Evolutionary conservation across 495 filamentous ascomycete genomes (phyloP).

Genomic region (Tuber indicum): DNA sequence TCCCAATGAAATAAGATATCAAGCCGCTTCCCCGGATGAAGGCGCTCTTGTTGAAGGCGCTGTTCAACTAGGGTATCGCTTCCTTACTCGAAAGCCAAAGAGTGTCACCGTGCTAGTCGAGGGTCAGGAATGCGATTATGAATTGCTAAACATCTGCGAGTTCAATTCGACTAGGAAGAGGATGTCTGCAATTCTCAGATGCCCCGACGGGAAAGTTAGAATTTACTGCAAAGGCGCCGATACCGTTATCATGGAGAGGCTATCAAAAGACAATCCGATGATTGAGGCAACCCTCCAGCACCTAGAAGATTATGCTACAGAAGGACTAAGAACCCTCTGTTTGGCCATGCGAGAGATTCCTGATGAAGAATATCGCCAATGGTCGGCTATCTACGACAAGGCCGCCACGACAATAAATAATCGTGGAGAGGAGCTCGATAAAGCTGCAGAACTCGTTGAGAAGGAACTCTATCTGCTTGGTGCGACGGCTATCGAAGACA

Average conservation of each 20-base stretch:
- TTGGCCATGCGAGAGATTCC: slow-evolving; percentile 90
- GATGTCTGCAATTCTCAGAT: slow-evolving; percentile 96
- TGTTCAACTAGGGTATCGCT: slow-evolving; percentile 73
- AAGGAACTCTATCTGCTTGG: slow-evolving; percentile 84
- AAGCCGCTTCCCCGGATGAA: slow-evolving; percentile 96
- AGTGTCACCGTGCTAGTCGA: slow-evolving; percentile 71
- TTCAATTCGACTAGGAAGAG: slow-evolving; percentile 98
- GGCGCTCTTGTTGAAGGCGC: slow-evolving; percentile 94
- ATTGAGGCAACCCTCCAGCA: slow-evolving; percentile 84
- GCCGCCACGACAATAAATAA: slow-evolving; percentile 87
- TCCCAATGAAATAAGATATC: slow-evolving; percentile 81
- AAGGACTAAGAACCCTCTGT: slow-evolving; percentile 91
- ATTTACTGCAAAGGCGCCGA: slow-evolving; percentile 96
- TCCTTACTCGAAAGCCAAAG: slow-evolving; percentile 81
- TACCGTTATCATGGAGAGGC: slow-evolving; percentile 89
- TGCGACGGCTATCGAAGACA: slow-evolving; percentile 96
- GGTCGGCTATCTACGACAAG: slow-evolving; percentile 79
- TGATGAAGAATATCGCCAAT: slow-evolving; percentile 83
- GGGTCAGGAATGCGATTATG: slow-evolving; percentile 70
- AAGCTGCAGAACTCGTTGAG: slow-evolving; percentile 93
- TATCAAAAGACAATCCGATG: slow-evolving; percentile 67
- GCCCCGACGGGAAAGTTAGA: slow-evolving; percentile 90
- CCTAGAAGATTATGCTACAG: slow-evolving; percentile 94
- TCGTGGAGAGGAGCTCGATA: slow-evolving; percentile 91
- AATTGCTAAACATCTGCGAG: slow-evolving; percentile 91